These are phyloP conservation scores for Macroventuria anomochaeta DNA, from an alignment of 2,329 filamentous ascomycete genomes.

Conservation along the genomic window DNA sequence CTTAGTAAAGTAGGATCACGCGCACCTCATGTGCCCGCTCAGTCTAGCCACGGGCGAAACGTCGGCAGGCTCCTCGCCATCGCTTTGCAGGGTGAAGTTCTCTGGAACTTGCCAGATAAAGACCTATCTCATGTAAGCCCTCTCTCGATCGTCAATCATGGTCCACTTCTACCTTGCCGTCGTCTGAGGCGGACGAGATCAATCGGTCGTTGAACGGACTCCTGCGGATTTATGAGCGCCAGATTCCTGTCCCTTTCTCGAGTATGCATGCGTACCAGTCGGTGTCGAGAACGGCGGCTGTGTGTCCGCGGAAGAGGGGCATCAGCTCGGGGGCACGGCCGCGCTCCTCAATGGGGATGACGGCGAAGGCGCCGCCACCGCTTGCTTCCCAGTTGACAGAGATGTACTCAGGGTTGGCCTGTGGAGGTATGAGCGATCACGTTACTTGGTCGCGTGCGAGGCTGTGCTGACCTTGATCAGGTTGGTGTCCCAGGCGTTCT, in stretches of 20 bases:
- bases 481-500: slow-evolving; percentile 99
- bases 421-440: slow-evolving; percentile 37
- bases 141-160: neutral
- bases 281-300: slow-evolving; percentile 92
- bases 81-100: slow-evolving; percentile 81
- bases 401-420: slow-evolving; percentile 95
- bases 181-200: slow-evolving; percentile 92
- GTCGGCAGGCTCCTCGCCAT: slow-evolving; percentile 81
- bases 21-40: slow-evolving; percentile 81
- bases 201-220: slow-evolving; percentile 95
- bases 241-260: neutral
- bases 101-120: slow-evolving; percentile 96
- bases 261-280: slow-evolving; percentile 71
- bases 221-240: slow-evolving; percentile 58
- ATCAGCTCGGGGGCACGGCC: slow-evolving; percentile 92
- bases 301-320: slow-evolving; percentile 94
- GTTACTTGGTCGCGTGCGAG: slow-evolving; percentile 37
- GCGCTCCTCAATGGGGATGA: slow-evolving; percentile 87
- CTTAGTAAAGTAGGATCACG: neutral
- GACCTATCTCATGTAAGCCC: slow-evolving; percentile 58
- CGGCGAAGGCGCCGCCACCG: slow-evolving; percentile 94
- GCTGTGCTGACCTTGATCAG: slow-evolving; percentile 79
- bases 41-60: slow-evolving; percentile 83
- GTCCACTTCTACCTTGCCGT: slow-evolving; percentile 71
- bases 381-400: slow-evolving; percentile 98